phyloP scores from a whole-genome alignment of 805 yeast species.

The Starmerella ratchasimensis region DNA sequence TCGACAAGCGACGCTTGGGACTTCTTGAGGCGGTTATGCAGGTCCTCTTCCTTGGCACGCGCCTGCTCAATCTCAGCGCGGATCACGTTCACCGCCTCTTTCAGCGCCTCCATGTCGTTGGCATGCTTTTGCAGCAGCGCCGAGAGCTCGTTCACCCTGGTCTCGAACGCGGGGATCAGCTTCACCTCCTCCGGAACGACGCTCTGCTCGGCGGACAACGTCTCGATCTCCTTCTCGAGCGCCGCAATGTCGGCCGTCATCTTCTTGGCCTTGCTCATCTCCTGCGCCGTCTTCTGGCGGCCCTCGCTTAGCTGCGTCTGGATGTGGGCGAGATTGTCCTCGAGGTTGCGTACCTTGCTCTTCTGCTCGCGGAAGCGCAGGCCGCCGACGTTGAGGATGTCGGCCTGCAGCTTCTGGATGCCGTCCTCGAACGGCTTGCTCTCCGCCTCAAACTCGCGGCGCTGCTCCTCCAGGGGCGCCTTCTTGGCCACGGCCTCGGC shows the following conservation, averaged over 20 bases:
- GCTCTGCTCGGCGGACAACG: not conserved
- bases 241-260: conserved; percentile 26
- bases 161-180: conserved; percentile 1
- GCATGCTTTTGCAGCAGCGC: not conserved
- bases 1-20: not conserved
- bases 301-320: conserved; percentile 36
- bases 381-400: conserved; percentile 87
- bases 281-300: conserved; percentile 28
- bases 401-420: conserved; percentile 52
- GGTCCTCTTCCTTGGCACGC: conserved; percentile 18
- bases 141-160: conserved; percentile 1
- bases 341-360: conserved; percentile 67
- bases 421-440: conserved; percentile 42
- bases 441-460: conserved; percentile 35
- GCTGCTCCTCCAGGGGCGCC: conserved; percentile 28
- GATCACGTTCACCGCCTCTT: conserved; percentile 22
- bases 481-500: not conserved
- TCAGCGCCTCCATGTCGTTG: conserved; percentile 7
- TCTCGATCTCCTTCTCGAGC: conserved; percentile 17
- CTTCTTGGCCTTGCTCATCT: conserved; percentile 5
- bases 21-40: conserved; percentile 6
- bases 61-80: conserved; percentile 29
- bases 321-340: conserved; percentile 31
- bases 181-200: conserved; percentile 14
- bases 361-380: conserved; percentile 57